Evolutionary conservation across 352 stramenopile species (phyloP), one percentile per base, ranked within the genome.

Genomic region (Globisporangium yorkense): DNA sequence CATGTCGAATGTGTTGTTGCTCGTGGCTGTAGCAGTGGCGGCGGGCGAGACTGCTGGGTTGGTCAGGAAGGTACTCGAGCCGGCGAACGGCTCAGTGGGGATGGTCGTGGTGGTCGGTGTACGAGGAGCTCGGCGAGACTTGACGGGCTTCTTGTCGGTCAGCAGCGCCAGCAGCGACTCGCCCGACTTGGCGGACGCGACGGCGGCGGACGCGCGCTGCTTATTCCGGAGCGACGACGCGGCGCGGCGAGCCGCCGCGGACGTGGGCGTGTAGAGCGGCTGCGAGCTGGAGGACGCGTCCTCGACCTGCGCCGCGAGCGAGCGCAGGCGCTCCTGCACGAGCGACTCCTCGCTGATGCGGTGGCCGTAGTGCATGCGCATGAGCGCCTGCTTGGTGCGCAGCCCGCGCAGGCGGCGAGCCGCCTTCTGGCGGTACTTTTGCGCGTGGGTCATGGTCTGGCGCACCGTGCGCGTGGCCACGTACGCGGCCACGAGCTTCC

Each of bases 371-470:
- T 88, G 72, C 75, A 84, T 86, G 18, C 78, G 78, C 78, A 86
- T 84, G 57, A 88, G 77, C 50, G 78, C 78, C 57, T 88, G 78
- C 63, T 84, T 86, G 18, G 78, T 89, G 44, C 80, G 73, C 33
- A 89, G 57, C 0, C 80, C 80, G 9, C 80, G 80, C 8, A 88
- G 65, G 3, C 80, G 69, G 0, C 80, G 74, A 20, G 71, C 74
- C 7, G 74, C 67, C 51, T 90, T 89, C 56, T 87, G 71, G 0
- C 75, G 75, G 59, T 88, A 89, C 66, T 89, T 88, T 49, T 89
- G 80, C 21, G 77, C 80, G 51, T 92, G 79, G 0, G 78, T 89
- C 77, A 88, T 88, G 37, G 77, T 87, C 71, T 90, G 80, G 13
- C 80, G 75, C 51, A 88, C 78, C 0, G 77, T 88, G 54, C 79